Evolutionary conservation across 1,284 basidiomycete genomes (phyloP), one percentile per base, ranked within the genome.

Genomic region (Sanghuangporus sanghuang): DNA sequence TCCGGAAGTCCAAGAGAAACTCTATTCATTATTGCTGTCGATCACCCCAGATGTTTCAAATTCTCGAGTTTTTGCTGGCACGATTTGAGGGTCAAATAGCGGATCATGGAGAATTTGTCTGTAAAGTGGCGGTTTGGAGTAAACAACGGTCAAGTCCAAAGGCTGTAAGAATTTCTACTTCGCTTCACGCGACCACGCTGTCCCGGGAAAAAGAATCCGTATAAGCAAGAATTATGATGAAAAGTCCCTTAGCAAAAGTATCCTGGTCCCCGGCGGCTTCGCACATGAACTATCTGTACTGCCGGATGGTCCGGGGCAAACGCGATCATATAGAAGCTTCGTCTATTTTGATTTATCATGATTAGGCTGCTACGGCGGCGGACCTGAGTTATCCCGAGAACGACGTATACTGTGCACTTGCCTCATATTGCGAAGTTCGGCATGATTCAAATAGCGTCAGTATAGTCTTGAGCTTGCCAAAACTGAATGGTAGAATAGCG

Each of bases 11-110:
- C 32, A 54, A 6, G 53, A 38, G 32, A 54, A 52, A 54, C 53
- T 54, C 53, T 54, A 54, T 54, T 38, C 53, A 38, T 54, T 54
- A 54, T 54, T 54, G 38, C 53, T 38, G 53, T 54, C 53, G 53
- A 54, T 54, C 53, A 54, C 38, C 14, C n/a, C 32, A 11, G 16
- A 14, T 35, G 27, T 54, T 54, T 54, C 32, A 54, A 54, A 36
- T 16, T 18, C 53, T 54, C 53, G 53, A 54, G 53, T 14, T 38
- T 38, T 38, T 8, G 32, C 53, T n/a, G 14, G 14, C 16, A n/a
- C 9, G 38, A n/a, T 36, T n/a, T 46, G 16, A 11, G 44, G 16
- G 44, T n/a, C 18, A 18, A 46, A 18, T 8, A 3, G 44, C 14
- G 16, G 44, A 46, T 9, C 40, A n/a, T n/a, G 21, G 27, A n/a